Evolutionary conservation across 306 rosid species (phyloP).

Genomic region (Malus sieversii): DNA sequence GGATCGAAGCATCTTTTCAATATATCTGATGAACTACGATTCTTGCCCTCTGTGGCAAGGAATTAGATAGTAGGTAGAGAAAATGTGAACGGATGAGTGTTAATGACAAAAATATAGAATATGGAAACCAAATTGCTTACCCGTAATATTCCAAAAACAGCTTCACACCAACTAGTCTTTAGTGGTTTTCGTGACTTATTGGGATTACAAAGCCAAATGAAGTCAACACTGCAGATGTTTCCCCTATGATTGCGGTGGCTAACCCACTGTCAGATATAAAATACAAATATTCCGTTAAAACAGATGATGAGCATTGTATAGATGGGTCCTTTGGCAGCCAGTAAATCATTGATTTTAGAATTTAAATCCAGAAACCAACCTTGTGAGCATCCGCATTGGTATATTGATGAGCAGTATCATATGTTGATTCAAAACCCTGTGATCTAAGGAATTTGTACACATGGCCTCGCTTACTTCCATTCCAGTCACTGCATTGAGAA

Average conservation of each 20-base stretch:
- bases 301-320: neutral
- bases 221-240: slow-evolving; percentile 93
- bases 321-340: neutral
- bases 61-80: neutral
- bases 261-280: slow-evolving; percentile 63
- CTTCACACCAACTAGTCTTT: slow-evolving; percentile 90
- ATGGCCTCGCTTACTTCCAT: slow-evolving; percentile 95
- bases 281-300: neutral
- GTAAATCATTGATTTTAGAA: neutral
- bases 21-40: neutral
- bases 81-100: neutral
- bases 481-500: slow-evolving; percentile 76
- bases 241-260: slow-evolving; percentile 97
- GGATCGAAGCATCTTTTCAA: neutral
- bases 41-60: neutral
- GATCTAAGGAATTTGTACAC: slow-evolving; percentile 87
- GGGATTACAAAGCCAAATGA: slow-evolving; percentile 96
- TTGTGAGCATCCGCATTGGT: slow-evolving; percentile 70
- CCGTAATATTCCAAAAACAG: slow-evolving; percentile 78
- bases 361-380: slow-evolving; percentile 32
- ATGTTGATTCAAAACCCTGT: slow-evolving; percentile 92
- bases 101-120: neutral
- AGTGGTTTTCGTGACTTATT: slow-evolving; percentile 64
- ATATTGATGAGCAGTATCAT: slow-evolving; percentile 78
- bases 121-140: slow-evolving; percentile 22